phyloP scores from a whole-genome alignment of 768 basidiomycete genomes.

The Tulasnella sp. region DNA sequence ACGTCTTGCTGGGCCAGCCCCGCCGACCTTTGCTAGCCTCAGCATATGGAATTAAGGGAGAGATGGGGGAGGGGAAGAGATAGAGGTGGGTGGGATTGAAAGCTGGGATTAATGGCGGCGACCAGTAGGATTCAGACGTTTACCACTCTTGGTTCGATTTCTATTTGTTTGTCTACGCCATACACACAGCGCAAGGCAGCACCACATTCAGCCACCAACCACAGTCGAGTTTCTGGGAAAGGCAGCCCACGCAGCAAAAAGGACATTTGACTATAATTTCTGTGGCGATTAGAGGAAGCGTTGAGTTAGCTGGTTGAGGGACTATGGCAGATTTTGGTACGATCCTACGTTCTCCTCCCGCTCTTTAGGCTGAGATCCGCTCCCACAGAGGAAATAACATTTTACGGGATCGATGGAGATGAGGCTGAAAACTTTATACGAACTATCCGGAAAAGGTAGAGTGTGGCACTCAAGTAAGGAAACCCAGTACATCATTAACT shows the following conservation, averaged over 20 bases:
- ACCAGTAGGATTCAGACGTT: slow-evolving; percentile 2
- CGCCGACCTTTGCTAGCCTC: background rate
- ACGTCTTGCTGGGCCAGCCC: background rate
- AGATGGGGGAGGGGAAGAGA: background rate
- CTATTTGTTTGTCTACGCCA: background rate
- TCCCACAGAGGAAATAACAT: background rate
- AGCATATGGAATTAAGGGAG: background rate
- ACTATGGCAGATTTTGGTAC: background rate
- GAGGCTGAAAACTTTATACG: background rate
- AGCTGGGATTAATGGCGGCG: background rate
- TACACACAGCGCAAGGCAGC: background rate
- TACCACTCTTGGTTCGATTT: slow-evolving; percentile 1
- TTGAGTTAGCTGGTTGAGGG: background rate
- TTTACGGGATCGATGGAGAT: background rate
- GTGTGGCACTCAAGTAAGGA: background rate
- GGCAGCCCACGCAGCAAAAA: background rate
- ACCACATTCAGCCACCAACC: too few species aligned
- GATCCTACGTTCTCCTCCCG: background rate
- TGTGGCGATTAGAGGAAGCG: too few species aligned
- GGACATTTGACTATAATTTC: too few species aligned
- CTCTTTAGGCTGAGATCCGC: background rate
- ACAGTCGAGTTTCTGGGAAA: too few species aligned
- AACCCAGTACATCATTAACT: background rate
- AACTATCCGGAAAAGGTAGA: background rate
- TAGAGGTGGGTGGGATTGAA: background rate